Percentiles rank a stretch among this genome's conserved stretches.
These are phyloP conservation scores for Lolium rigidum DNA, from an alignment of 176 grass and related monocot genomes.

Conservation along the genomic window DNA sequence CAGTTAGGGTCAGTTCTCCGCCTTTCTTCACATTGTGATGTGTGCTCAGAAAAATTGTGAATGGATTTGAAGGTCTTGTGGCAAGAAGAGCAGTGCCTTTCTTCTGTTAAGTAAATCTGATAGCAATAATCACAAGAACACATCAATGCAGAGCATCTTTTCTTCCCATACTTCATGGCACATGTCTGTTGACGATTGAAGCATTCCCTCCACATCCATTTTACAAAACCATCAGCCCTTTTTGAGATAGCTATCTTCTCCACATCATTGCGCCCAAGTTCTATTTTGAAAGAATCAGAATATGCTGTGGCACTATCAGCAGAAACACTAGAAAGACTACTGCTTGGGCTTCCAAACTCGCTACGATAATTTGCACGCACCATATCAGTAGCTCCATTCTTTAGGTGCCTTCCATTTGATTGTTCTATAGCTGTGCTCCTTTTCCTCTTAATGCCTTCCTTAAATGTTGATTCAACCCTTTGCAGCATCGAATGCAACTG, in stretches of 20 bases:
- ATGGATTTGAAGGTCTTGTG: slow-evolving; percentile 83
- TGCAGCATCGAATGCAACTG: slow-evolving; percentile 92
- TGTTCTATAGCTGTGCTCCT: slow-evolving; percentile 25
- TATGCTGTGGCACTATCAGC: slow-evolving; percentile 57
- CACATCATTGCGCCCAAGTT: slow-evolving; percentile 71
- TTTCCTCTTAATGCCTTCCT: slow-evolving; percentile 79
- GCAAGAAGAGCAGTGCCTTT: slow-evolving; percentile 86
- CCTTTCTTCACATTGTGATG: slow-evolving; percentile 77
- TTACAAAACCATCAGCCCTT: slow-evolving; percentile 72
- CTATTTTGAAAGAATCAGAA: slow-evolving; percentile 82
- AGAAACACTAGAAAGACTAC: slow-evolving; percentile 43
- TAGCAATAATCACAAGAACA: slow-evolving; percentile 74
- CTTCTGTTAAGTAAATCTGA: slow-evolving; percentile 76
- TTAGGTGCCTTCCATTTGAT: slow-evolving; percentile 52
- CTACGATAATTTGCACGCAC: slow-evolving; percentile 56
- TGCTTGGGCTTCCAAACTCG: slow-evolving; percentile 68
- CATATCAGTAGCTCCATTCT: slow-evolving; percentile 53
- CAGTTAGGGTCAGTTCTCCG: slow-evolving; percentile 66
- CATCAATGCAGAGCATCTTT: slow-evolving; percentile 73
- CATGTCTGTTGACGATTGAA: slow-evolving; percentile 61
- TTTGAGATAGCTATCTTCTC: slow-evolving; percentile 75
- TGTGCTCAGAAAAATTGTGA: slow-evolving; percentile 77
- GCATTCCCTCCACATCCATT: slow-evolving; percentile 93
- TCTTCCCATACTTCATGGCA: slow-evolving; percentile 74
- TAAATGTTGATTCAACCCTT: slow-evolving; percentile 83